phyloP scores from a whole-genome alignment of 2,329 filamentous ascomycete genomes.

The Xylariaceae sp. region DNA sequence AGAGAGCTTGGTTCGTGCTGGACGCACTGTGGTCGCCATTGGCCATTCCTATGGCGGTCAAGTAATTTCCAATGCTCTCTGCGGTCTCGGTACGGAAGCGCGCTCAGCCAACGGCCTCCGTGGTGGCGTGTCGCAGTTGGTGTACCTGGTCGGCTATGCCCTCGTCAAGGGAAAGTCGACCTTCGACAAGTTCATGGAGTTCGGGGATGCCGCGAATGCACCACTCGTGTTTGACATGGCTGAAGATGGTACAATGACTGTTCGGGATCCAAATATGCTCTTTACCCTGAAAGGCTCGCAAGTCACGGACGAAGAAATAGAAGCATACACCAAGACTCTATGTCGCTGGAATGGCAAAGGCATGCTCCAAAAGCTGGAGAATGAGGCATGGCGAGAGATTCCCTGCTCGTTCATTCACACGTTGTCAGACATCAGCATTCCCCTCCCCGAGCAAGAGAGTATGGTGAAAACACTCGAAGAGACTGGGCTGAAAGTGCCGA shows the following conservation, averaged over 20 bases:
- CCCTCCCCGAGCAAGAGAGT: background rate
- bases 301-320: constrained; percentile 5
- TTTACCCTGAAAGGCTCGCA: constrained; percentile 1
- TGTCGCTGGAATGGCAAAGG: constrained; percentile 17
- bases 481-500: background rate
- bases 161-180: constrained; percentile 8
- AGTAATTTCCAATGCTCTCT: constrained; percentile 25
- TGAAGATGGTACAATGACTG: constrained; percentile 9
- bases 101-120: constrained; percentile 11
- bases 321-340: constrained; percentile 5
- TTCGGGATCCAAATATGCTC: constrained; percentile 7
- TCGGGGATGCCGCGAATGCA: constrained; percentile 8
- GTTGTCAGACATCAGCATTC: background rate
- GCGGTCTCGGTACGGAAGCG: constrained; percentile 15
- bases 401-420: background rate
- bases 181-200: constrained; percentile 13
- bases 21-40: constrained; percentile 18
- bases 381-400: background rate
- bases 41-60: constrained; percentile 29
- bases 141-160: constrained; percentile 20
- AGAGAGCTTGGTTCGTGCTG: constrained; percentile 18
- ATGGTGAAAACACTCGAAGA: background rate
- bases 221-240: constrained; percentile 11
- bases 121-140: constrained; percentile 24
- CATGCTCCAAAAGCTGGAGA: constrained; percentile 13